Conservation (phyloP, 2,329 filamentous ascomycete species). For the Colletotrichum australisinense region DNA sequence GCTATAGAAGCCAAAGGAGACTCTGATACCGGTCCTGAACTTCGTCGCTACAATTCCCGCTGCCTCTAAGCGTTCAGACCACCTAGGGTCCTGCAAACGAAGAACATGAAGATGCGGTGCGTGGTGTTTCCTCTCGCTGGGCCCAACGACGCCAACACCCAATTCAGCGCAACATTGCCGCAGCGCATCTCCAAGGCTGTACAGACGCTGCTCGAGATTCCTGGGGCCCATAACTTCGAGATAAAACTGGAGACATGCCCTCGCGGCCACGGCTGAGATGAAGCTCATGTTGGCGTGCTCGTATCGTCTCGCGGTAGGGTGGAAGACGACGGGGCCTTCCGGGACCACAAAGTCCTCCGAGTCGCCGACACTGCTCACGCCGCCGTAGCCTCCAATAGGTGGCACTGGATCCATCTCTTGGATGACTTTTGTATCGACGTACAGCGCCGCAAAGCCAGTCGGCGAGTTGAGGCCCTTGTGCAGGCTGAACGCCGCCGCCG, state of each 20-base stretch:
- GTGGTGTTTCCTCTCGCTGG: slow-evolving; percentile 34
- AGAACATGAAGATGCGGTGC: slow-evolving; percentile 46
- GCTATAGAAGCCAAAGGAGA: slow-evolving; percentile 44
- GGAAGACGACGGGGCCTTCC: slow-evolving; percentile 36
- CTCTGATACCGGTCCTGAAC: slow-evolving; percentile 42
- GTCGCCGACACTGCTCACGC: slow-evolving; percentile 35
- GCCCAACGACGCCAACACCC: slow-evolving; percentile 40
- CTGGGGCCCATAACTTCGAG: slow-evolving; percentile 39
- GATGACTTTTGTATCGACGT: slow-evolving; percentile 42
- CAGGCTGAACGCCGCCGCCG: slow-evolving; percentile 45
- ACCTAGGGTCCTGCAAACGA: slow-evolving; percentile 37
- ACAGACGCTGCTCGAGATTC: slow-evolving; percentile 42
- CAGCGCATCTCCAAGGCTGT: slow-evolving; percentile 39
- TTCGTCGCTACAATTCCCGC: slow-evolving; percentile 36
- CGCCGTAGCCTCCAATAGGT: slow-evolving; percentile 42
- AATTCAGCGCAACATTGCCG: slow-evolving; percentile 36
- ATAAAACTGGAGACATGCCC: slow-evolving; percentile 42
- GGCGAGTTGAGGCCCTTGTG: slow-evolving; percentile 49
- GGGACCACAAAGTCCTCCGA: slow-evolving; percentile 38
- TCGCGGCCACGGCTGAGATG: slow-evolving; percentile 39
- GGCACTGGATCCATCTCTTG: slow-evolving; percentile 39
- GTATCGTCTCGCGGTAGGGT: slow-evolving; percentile 42
- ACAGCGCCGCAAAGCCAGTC: slow-evolving; percentile 44
- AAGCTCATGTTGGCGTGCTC: slow-evolving; percentile 46
- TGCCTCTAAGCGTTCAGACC: slow-evolving; percentile 38